Base-by-base conservation (phyloP, 495 filamentous ascomycete genomes). In the Immersiella caudata region DNA sequence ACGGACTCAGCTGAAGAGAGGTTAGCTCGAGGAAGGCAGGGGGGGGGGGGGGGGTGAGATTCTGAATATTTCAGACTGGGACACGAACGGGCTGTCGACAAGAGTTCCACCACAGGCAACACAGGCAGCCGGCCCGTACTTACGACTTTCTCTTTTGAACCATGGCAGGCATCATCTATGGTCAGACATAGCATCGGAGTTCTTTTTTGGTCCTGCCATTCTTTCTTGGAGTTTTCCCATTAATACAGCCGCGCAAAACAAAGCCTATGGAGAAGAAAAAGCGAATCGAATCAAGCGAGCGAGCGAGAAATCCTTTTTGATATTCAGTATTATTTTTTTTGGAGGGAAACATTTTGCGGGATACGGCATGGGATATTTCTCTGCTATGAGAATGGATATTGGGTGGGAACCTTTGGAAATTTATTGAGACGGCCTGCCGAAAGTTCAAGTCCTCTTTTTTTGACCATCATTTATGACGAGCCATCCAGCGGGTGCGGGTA, bases 161-260 rank as follows among this genome's bases (percentile, higher is more conserved):
- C 29, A 25, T 18, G 62, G 26, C 20, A 20, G 63, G 52, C 52
- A 58, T 65, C 35, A 24, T 24, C 1, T 24, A 24, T 62, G 20
- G 51, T 50, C 29, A 25, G 54, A 52, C 63, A 65, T 65, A 65
- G 63, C 63, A 65, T 25, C 54, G 63, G 65, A 67, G 56, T 67
- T 67, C 62, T 49, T 49, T 24, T 40, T 62, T 62, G 16, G 56
- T 33, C 40, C 40, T 46, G 40, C 40, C 40, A 22, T 55, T 55
- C n/a, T 21, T 55, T 55, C n/a, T 22, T 11, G 52, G 20, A 11
- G 52, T 24, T 55, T n/a, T 55, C 8, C 20, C 9, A 9, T 16
- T 26, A 55, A 22, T 24, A 22, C 20, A n/a, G 21, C 21, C 21
- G 52, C 21, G 20, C 8, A 21, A 55, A 55, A 55, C 52, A 55